A percentile compares a stretch with the other conserved stretches of the same genome.
These are phyloP conservation scores for Clausena lansium DNA, from an alignment of 345 rosid species.

Conservation along the genomic window DNA sequence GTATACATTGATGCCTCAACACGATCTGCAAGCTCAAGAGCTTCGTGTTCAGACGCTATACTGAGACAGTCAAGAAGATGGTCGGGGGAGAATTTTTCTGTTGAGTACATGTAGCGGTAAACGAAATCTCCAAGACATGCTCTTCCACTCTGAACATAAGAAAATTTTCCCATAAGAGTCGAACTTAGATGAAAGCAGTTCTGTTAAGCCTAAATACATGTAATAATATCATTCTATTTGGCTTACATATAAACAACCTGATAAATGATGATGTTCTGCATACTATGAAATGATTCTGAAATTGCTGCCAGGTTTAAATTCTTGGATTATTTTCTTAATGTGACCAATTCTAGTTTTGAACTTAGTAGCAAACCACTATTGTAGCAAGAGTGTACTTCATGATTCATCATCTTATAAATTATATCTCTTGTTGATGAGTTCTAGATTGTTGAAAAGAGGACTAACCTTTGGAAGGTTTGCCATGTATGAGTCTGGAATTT, in stretches of 20 bases:
- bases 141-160: conserved; percentile 65
- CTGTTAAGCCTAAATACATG: neutral
- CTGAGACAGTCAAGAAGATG: conserved; percentile 63
- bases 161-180: neutral
- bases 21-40: conserved; percentile 80
- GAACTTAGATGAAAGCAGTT: neutral
- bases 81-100: conserved; percentile 73
- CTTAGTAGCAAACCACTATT: neutral
- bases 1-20: conserved; percentile 89
- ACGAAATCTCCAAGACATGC: conserved; percentile 77
- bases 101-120: conserved; percentile 56
- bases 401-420: neutral
- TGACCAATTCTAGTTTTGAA: no score
- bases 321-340: neutral
- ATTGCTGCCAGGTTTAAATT: neutral
- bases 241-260: neutral
- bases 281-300: neutral
- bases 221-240: neutral
- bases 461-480: conserved; percentile 85
- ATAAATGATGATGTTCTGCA: neutral
- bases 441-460: neutral
- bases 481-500: conserved; percentile 80
- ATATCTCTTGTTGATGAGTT: no score
- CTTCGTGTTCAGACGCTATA: conserved; percentile 82
- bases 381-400: neutral